Base-by-base conservation (phyloP, 768 basidiomycete genomes). In the Mycena polygramma region DNA sequence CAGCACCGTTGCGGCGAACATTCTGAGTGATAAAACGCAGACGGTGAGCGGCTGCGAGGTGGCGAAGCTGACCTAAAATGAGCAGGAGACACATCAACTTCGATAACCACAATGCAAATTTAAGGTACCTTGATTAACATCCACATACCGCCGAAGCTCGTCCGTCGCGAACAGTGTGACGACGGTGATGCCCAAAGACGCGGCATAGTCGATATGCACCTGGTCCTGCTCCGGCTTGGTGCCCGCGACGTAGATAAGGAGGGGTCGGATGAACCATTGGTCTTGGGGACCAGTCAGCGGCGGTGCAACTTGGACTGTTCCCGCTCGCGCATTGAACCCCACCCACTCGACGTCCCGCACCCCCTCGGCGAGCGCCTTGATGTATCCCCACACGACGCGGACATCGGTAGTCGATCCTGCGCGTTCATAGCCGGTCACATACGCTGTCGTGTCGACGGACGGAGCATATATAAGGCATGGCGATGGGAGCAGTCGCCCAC, bases 11-110 rank as follows among this genome's bases (percentile, higher is more conserved):
- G 37, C 17, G 48, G 46, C 68, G 68, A 3, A 69, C 68, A 10
- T 68, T 63, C 30, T 68, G 67, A 5, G 54, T 68, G 9, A 68
- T 51, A n/a, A 68, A 68, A 22, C 67, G 67, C 15, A 68, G 45
- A 19, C 67, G 60, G n/a, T 68, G 67, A 7, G 59, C 46, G 1
- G 46, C 36, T 10, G 45, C 60, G 46, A 57, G 20, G 41, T 41
- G 41, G 4, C 41, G 3, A 41, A 41, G 41, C 15, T 41, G 41
- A 41, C 10, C 10, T 41, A 41, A 15, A 10, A 30, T 30, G 30
- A 30, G 30, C 30, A 30, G 30, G 30, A 6, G 30, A 30, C 30
- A 30, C 30, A 30, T 30, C 30, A 30, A 30, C 30, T 30, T 30
- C 30, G 30, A 30, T 30, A 6, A 30, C 30, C 30, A 6, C 30